phyloP scores from a whole-genome alignment of 768 basidiomycete species.

The Amanita thiersii region DNA sequence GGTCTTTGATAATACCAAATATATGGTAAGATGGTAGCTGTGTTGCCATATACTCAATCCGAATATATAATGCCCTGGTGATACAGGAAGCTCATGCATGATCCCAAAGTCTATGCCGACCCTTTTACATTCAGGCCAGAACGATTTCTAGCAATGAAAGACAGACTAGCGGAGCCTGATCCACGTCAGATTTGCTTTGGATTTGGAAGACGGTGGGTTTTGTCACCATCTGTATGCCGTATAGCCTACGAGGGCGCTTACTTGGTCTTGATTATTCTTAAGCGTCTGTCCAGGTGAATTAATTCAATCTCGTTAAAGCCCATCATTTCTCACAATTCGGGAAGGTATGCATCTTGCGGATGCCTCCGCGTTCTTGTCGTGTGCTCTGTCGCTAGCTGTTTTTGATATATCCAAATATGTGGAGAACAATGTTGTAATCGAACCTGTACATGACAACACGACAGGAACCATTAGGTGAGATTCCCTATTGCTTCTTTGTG shows the following conservation, averaged over 20 bases:
- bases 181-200: conserved; percentile 60
- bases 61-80: neutral
- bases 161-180: conserved; percentile 38
- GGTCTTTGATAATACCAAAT: conserved; percentile 43
- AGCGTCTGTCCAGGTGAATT: conserved; percentile 42
- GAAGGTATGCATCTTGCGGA: conserved; percentile 48
- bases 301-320: conserved; percentile 4
- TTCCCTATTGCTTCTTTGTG: neutral
- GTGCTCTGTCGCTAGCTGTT: conserved; percentile 43
- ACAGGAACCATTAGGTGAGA: conserved; percentile 56
- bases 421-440: conserved; percentile 35
- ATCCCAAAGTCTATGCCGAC: conserved; percentile 42
- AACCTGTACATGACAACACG: conserved; percentile 48
- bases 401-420: conserved; percentile 41
- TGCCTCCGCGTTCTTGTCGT: conserved; percentile 42
- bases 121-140: conserved; percentile 53
- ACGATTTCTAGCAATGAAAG: conserved; percentile 43
- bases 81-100: conserved; percentile 43
- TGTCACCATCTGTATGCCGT: conserved; percentile 5
- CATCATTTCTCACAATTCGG: conserved; percentile 6
- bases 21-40: conserved; percentile 27
- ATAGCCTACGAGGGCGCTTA: conserved; percentile 4
- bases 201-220: conserved; percentile 54
- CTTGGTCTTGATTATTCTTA: conserved; percentile 8
- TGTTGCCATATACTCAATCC: conserved; percentile 6